Base-by-base conservation (phyloP, 306 rosid genomes). In the Dryas alaskensis region DNA sequence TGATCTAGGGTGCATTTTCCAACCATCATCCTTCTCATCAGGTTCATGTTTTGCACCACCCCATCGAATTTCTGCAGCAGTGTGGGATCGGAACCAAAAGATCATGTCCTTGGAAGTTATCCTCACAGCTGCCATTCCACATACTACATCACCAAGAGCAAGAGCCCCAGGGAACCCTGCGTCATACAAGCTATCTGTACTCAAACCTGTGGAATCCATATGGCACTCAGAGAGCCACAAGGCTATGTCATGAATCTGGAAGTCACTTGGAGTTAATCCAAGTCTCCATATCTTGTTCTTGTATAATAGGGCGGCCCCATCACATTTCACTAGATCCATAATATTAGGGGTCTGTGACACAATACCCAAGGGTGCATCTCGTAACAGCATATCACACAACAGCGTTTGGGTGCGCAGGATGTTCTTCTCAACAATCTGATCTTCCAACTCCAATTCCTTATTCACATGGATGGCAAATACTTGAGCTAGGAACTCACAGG, bases 41-140 rank as follows among this genome's bases (percentile, higher is more conserved):
- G 84, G 82, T 52, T 87, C 93, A 78, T 94, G 97, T 86, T 92
- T 94, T 19, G 97, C 99, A 72, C 98, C 97, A 71, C 95, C 97
- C 98, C 98, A 94, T 65, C 89, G 86, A 43, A 94, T 79, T 81
- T 94, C 98, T 13, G 95, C 86, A 54, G 97, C 95, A 54, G 97
- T 83, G 84, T 86, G 87, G 7, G 96, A 86, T 7, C 99, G 91
- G 69, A 94, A 92, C 99, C 99, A 94, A 79, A 89, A 91, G 17
- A 94, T 88, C 47, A 83, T 53, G 76, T 94, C 97, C 65, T 80
- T 87, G 22, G 87, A 44, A 81, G 92, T 75, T 80, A 94, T 88
- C 84, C 89, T 85, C 74, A 89, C 98, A 0, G 97, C 90, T 55
- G 98, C 98, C 98, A 94, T 88, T 74, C 98, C 98, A 64, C 98